These are phyloP conservation scores for Lunularia cruciata DNA, from an alignment of 225 moss, liverwort and hornwort species.

Conservation along the genomic window DNA sequence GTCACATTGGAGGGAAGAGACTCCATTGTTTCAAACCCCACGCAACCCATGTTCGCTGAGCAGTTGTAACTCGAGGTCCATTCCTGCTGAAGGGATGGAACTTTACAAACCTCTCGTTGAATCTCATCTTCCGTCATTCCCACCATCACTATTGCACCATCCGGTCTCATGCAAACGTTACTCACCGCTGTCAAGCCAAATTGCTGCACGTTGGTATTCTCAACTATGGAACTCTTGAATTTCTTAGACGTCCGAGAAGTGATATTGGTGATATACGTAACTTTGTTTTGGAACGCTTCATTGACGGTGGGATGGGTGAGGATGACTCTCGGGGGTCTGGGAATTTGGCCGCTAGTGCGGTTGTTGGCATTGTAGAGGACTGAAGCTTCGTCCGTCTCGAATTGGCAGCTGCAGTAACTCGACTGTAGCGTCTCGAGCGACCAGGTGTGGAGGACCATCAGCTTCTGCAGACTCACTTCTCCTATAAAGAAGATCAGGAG, in stretches of 20 bases:
- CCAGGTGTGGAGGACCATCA: conserved; percentile 38
- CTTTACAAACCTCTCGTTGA: conserved; percentile 26
- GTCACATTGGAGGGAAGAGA: conserved; percentile 42
- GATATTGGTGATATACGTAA: conserved; percentile 49
- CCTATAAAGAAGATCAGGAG: conserved; percentile 39
- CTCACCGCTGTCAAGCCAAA: conserved; percentile 58
- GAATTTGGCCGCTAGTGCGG: not conserved
- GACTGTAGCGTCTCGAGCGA: conserved; percentile 16
- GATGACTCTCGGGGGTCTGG: conserved; percentile 4
- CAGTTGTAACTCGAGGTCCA: conserved; percentile 70
- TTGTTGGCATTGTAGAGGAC: not conserved
- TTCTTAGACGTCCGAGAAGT: conserved; percentile 19
- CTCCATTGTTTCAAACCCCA: conserved; percentile 39
- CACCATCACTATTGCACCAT: conserved; percentile 76
- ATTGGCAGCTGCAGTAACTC: conserved; percentile 16
- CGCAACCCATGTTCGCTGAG: conserved; percentile 42
- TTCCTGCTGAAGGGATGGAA: conserved; percentile 42
- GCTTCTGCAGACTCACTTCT: conserved; percentile 37
- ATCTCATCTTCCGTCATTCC: conserved; percentile 56
- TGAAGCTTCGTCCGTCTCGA: conserved; percentile 3
- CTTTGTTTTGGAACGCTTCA: conserved; percentile 44
- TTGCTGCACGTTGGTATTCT: conserved; percentile 39
- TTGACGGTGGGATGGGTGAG: conserved; percentile 56
- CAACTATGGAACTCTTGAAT: conserved; percentile 54
- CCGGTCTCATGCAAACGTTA: conserved; percentile 72